Conservation (phyloP, 164 flowering plant species). For the Sextonia rubra region DNA sequence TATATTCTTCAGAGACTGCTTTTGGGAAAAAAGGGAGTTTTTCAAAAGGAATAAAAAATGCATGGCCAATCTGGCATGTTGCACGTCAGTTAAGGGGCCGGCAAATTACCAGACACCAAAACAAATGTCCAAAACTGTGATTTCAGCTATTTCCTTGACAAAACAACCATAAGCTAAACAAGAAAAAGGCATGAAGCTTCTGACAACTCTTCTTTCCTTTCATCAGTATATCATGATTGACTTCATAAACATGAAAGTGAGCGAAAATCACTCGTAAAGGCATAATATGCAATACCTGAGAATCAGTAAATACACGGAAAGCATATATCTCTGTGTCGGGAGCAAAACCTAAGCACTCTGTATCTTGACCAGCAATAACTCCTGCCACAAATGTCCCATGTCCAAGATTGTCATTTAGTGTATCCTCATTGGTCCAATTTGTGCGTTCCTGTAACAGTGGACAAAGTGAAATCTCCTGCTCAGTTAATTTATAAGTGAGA, state of each 20-base stretch:
- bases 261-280: neutral
- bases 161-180: neutral
- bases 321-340: conserved; percentile 98
- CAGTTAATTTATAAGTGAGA: neutral
- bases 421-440: conserved; percentile 96
- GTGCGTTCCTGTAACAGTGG: conserved; percentile 71
- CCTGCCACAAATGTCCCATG: conserved; percentile 99
- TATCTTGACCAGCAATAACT: conserved; percentile 88
- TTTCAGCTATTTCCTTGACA: neutral
- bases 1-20: too few relatives aligned
- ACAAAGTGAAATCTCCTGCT: neutral
- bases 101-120: too few relatives aligned
- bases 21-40: too few relatives aligned
- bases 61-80: too few relatives aligned
- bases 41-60: too few relatives aligned
- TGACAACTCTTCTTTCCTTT: too few relatives aligned
- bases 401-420: conserved; percentile 96
- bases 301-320: conserved; percentile 96
- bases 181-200: neutral
- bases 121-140: neutral
- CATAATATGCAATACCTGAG: conserved; percentile 78
- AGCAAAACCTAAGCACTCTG: conserved; percentile 96
- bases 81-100: too few relatives aligned
- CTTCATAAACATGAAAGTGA: too few relatives aligned
- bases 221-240: too few relatives aligned